Conservation (phyloP, 164 flowering plant genomes). For the Malania oleifera region DNA sequence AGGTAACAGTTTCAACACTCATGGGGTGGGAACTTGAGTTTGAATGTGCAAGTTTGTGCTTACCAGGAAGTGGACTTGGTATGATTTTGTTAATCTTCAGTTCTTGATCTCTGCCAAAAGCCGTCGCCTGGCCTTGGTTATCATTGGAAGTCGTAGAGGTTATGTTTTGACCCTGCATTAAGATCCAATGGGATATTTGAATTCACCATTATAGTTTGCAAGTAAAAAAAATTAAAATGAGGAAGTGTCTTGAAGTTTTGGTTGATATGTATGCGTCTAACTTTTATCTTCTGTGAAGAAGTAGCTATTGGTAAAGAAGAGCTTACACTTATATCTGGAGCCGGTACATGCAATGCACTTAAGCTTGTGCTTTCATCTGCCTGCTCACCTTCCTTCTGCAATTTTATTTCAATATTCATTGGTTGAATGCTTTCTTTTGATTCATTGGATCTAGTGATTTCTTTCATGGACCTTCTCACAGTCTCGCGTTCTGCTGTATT, state of each 20-base stretch:
- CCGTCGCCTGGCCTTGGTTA: conserved; percentile 16
- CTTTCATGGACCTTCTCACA: conserved; percentile 12
- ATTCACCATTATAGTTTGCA: background rate
- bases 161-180: conserved; percentile 17
- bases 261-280: background rate
- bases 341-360: conserved; percentile 10
- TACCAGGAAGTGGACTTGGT: conserved; percentile 24
- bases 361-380: conserved; percentile 24
- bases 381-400: conserved; percentile 15
- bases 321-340: conserved; percentile 41
- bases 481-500: conserved; percentile 19
- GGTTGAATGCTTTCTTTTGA: conserved; percentile 25
- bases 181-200: background rate
- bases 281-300: background rate
- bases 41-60: conserved; percentile 10
- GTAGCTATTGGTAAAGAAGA: conserved; percentile 2
- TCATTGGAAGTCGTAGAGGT: conserved; percentile 9
- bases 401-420: conserved; percentile 10
- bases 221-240: background rate
- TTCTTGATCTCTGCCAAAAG: conserved; percentile 16
- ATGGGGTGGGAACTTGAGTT: too few species aligned
- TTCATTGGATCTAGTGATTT: conserved; percentile 14
- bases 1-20: background rate
- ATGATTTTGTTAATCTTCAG: conserved; percentile 9
- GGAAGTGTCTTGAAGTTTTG: too few species aligned